Percentiles rank a stretch among this genome's conserved stretches.
Evolutionary conservation across 164 flowering plant species (phyloP).

Genomic region (Vitis cinerea): DNA sequence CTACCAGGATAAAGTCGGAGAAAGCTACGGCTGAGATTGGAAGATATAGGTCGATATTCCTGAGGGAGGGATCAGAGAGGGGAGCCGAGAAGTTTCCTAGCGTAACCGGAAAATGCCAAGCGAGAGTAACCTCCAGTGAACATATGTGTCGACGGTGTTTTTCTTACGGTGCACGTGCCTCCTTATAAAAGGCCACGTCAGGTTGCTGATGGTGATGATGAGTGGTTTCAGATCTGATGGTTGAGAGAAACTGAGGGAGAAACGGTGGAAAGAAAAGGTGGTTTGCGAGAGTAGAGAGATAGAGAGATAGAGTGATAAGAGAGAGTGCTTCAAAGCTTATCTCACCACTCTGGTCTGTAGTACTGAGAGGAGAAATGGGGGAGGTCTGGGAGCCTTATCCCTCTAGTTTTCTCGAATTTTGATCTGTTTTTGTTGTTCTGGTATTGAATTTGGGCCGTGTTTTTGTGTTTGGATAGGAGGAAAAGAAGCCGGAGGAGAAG

Average conservation of each 20-base stretch:
- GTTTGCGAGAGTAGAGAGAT: not conserved
- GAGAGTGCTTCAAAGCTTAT: slow-evolving; percentile 5
- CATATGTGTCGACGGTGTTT: slow-evolving; percentile 14
- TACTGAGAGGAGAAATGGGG: slow-evolving; percentile 28
- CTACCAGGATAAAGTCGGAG: no score
- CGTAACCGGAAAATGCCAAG: not conserved
- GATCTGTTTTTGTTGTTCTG: not conserved
- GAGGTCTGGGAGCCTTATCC: slow-evolving; percentile 24
- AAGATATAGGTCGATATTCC: no score
- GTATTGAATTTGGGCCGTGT: not conserved
- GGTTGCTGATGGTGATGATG: slow-evolving; percentile 9
- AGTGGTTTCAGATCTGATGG: slow-evolving; percentile 26
- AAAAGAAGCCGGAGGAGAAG: slow-evolving; percentile 37
- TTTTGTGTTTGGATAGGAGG: slow-evolving; percentile 27
- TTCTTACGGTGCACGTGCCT: slow-evolving; percentile 25
- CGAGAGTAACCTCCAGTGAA: slow-evolving; percentile 6
- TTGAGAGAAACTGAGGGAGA: not conserved
- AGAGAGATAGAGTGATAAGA: slow-evolving; percentile 5
- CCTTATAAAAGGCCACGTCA: slow-evolving; percentile 26
- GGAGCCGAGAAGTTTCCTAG: not conserved
- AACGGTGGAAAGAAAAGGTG: not conserved
- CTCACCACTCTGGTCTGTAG: not conserved
- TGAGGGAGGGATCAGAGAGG: not conserved
- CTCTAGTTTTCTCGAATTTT: not conserved
- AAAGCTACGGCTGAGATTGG: no score